These are phyloP conservation scores for Gloeopeniophorella convolvens DNA, from an alignment of 768 basidiomycete species.

Conservation along the genomic window DNA sequence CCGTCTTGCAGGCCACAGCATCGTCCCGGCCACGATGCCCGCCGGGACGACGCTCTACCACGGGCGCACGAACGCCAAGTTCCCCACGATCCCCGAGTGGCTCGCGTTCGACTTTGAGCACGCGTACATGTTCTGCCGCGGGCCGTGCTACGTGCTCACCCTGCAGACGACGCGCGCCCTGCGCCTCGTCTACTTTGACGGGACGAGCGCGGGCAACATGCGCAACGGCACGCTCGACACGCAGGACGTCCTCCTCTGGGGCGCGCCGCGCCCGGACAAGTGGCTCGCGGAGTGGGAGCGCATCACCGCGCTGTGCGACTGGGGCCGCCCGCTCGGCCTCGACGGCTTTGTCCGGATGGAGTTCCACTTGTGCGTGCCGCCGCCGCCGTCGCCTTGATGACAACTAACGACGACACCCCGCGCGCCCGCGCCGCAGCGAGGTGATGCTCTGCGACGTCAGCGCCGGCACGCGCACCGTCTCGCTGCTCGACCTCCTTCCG, in stretches of 20 bases:
- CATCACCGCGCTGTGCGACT: conserved; percentile 28
- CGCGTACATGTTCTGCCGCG: conserved; percentile 3
- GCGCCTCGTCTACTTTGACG: conserved; percentile 19
- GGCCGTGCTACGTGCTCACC: conserved; percentile 4
- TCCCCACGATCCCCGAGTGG: conserved; percentile 16
- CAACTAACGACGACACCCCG: neutral
- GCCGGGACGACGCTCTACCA: conserved; percentile 19
- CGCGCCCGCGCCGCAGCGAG: conserved; percentile 10
- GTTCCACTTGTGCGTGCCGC: conserved; percentile 19
- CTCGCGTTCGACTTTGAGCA: conserved; percentile 20
- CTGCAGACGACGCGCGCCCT: conserved; percentile 12
- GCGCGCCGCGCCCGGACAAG: conserved; percentile 21
- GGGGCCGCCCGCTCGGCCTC: conserved; percentile 28
- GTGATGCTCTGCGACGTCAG: conserved; percentile 16
- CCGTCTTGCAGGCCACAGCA: conserved; percentile 8
- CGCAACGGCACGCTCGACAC: conserved; percentile 29
- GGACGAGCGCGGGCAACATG: conserved; percentile 20
- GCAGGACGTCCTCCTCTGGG: conserved; percentile 34
- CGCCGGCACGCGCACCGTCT: conserved; percentile 9
- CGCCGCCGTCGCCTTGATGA: neutral
- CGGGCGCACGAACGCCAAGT: neutral
- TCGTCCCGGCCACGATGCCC: conserved; percentile 14
- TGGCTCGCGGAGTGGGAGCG: conserved; percentile 23
- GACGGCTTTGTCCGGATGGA: conserved; percentile 30
- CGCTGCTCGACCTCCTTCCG: conserved; percentile 10